Evolutionary conservation across 2,329 filamentous ascomycete species (phyloP), one percentile per base, ranked within the genome.

Genomic region (Fusarium sp.): DNA sequence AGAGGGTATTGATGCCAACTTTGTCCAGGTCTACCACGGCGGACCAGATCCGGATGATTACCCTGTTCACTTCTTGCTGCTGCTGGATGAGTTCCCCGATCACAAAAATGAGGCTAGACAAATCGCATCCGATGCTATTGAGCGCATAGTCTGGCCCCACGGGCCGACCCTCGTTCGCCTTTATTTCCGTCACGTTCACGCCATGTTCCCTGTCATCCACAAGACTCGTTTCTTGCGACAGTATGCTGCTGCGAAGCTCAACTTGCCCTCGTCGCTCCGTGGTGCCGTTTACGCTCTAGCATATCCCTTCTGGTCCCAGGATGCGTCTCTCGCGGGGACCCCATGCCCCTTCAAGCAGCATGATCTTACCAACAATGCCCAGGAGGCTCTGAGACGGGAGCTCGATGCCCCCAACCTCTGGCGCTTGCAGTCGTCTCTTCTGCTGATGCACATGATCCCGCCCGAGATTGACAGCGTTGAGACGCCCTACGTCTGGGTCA

Each of bases 111-210:
- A 67, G 6, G 75, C 74, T 17, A 76, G 76, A 50, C 47, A 72
- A 29, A 60, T 66, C 13, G 75, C 78, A 6, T 81, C 80, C 0
- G 72, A 78, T 13, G 69, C 67, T 9, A 80, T 81, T 37, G 80
- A 82, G 64, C 65, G 64, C 9, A 73, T 76, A 25, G 78, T 80
- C 2, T 73, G 71, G 54, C 75, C 74, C 4, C 73, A 79, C 57
- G 76, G 75, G 0, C 73, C 76, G 32, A 70, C 72, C 19, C 72
- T 82, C 5, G 71, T 82, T 14, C 74, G 77, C 3, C 69, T 81
- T 1, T 82, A 77, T 66, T 82, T 81, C 61, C 73, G 72, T 42
- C 75, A 80, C 43, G 74, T 82, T 15, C 80, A 82, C 49, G 76
- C 78, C 0, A 73, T 77, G 2, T 73, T 79, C 14, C 78, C 78